Evolutionary conservation across 116 monocot species (phyloP).

Genomic region (Posidonia oceanica): DNA sequence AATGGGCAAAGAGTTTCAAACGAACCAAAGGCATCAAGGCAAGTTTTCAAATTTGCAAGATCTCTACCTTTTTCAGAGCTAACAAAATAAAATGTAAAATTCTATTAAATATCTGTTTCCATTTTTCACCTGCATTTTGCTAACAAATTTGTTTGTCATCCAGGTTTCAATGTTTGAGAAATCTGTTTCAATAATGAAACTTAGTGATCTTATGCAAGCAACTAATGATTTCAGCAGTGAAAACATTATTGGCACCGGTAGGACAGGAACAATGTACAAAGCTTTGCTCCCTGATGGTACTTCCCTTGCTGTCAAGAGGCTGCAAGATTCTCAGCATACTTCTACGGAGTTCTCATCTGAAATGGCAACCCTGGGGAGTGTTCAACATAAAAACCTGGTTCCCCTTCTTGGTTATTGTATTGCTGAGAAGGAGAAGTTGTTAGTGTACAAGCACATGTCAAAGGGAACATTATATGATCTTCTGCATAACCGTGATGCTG

Average conservation of each 20-base stretch:
- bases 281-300: slow-evolving; percentile 72
- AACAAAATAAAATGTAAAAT: not conserved
- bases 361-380: slow-evolving; percentile 68
- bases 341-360: slow-evolving; percentile 67
- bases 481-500: slow-evolving; percentile 24
- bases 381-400: slow-evolving; percentile 59
- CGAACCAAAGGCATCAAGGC: slow-evolving; percentile 52
- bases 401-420: slow-evolving; percentile 72
- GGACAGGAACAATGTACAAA: slow-evolving; percentile 76
- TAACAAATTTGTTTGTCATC: not conserved
- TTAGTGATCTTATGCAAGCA: slow-evolving; percentile 74
- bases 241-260: slow-evolving; percentile 57
- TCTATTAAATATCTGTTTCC: not conserved
- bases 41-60: slow-evolving; percentile 7
- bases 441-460: slow-evolving; percentile 82
- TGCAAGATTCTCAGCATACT: slow-evolving; percentile 60
- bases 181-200: slow-evolving; percentile 76
- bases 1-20: slow-evolving; percentile 73
- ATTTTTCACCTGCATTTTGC: not conserved
- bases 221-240: slow-evolving; percentile 67
- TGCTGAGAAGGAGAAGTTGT: slow-evolving; percentile 67
- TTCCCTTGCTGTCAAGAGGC: slow-evolving; percentile 55
- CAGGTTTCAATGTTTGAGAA: slow-evolving; percentile 89
- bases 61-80: too few relatives aligned
- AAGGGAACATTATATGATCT: slow-evolving; percentile 61